Conservation (phyloP, 2,329 filamentous ascomycete genomes). For the Botrytis cinerea region DNA sequence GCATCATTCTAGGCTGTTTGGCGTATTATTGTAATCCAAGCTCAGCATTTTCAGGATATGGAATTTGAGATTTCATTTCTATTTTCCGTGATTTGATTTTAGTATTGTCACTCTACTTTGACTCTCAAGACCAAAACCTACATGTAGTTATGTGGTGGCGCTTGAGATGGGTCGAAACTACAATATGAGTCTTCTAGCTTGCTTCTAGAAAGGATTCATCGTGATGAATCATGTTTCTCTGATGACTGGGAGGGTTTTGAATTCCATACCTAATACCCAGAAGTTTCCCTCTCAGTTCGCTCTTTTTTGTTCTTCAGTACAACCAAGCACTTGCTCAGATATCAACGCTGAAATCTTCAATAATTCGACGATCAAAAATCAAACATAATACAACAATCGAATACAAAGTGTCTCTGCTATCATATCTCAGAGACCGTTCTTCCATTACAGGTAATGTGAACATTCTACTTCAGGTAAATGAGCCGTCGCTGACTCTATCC, state of each 20-base stretch:
- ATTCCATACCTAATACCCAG: background rate
- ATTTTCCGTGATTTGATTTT: background rate
- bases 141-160: background rate
- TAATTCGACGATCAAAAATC: background rate
- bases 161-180: background rate
- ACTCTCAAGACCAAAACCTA: background rate
- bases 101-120: background rate
- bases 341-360: background rate
- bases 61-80: background rate
- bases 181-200: background rate
- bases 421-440: background rate
- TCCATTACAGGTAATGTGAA: background rate
- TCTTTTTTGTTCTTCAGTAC: background rate
- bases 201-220: background rate
- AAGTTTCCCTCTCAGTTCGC: accelerated
- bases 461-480: background rate
- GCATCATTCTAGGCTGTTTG: background rate
- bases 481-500: background rate
- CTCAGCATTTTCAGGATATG: background rate
- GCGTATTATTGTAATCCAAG: background rate
- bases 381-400: background rate
- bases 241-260: background rate
- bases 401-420: background rate
- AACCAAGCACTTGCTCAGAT: background rate
- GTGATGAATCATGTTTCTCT: background rate